These are phyloP conservation scores for Lipomyces sp. DNA, from an alignment of 805 yeast genomes.

Conservation along the genomic window DNA sequence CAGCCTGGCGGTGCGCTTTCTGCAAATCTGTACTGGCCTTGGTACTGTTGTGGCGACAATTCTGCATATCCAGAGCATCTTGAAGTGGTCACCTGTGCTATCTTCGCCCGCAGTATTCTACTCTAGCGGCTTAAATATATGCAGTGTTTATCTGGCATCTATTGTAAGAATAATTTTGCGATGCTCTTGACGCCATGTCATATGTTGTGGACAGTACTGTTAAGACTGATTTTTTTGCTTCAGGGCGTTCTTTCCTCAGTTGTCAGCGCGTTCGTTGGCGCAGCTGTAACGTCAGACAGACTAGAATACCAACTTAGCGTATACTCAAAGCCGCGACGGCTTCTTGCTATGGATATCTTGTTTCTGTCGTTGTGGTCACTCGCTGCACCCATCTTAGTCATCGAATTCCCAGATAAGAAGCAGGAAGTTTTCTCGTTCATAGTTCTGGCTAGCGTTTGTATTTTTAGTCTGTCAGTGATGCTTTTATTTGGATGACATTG, in stretches of 20 bases:
- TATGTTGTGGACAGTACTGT: no score
- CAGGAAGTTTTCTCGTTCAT: background rate
- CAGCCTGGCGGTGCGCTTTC: background rate
- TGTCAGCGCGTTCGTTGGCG: slow-evolving; percentile 1
- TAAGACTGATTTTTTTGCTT: no score
- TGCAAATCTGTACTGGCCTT: slow-evolving; percentile 4
- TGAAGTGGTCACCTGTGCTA: background rate
- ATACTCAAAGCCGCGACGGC: slow-evolving; percentile 2
- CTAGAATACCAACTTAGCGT: background rate
- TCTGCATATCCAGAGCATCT: slow-evolving; percentile 7
- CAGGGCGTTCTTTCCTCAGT: background rate
- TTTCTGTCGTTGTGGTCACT: slow-evolving; percentile 20
- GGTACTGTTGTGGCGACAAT: background rate
- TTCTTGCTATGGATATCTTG: slow-evolving; percentile 7
- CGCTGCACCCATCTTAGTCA: slow-evolving; percentile 13
- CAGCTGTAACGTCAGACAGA: background rate
- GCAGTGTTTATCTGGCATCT: background rate
- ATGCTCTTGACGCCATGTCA: no score
- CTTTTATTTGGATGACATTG: no score
- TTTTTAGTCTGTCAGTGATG: no score
- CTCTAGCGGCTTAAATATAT: slow-evolving; percentile 9
- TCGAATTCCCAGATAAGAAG: slow-evolving; percentile 11
- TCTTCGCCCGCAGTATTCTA: slow-evolving; percentile 1
- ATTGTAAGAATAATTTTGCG: no score
- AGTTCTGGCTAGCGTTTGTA: slow-evolving; percentile 1